Evolutionary conservation across 305 asterid species (phyloP).

Genomic region (Fraxinus albicans): DNA sequence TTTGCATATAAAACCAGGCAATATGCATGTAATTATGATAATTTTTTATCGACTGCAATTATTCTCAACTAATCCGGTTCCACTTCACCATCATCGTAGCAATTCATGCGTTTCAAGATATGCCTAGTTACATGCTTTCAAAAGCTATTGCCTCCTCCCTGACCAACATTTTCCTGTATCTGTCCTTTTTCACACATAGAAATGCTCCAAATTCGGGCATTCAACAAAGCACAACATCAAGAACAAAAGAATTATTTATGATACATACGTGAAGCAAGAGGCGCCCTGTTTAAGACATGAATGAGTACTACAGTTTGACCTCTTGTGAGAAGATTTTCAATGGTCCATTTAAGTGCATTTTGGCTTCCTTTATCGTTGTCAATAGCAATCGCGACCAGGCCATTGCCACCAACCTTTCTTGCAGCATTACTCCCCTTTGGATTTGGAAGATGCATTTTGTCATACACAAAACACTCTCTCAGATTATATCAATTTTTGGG

Average conservation of each 20-base stretch:
- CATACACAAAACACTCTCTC: not conserved
- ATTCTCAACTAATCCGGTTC: not conserved
- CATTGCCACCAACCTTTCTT: not conserved
- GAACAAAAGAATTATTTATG: not conserved
- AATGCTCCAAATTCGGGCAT: not conserved
- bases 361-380: conserved; percentile 31
- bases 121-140: not conserved
- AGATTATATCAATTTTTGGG: not conserved
- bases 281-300: conserved; percentile 14
- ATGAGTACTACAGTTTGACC: conserved; percentile 27
- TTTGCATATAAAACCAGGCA: not conserved
- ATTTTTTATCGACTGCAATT: not conserved
- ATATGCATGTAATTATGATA: not conserved
- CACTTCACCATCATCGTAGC: not conserved
- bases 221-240: not conserved
- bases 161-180: not conserved
- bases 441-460: conserved; percentile 6
- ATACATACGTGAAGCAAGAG: not conserved
- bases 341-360: conserved; percentile 31
- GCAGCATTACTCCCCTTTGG: conserved; percentile 13
- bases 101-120: not conserved
- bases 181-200: not conserved
- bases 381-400: conserved; percentile 27
- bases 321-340: conserved; percentile 22
- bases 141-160: not conserved